phyloP scores from a whole-genome alignment of 306 rosid species.

The Clitoria ternatea region DNA sequence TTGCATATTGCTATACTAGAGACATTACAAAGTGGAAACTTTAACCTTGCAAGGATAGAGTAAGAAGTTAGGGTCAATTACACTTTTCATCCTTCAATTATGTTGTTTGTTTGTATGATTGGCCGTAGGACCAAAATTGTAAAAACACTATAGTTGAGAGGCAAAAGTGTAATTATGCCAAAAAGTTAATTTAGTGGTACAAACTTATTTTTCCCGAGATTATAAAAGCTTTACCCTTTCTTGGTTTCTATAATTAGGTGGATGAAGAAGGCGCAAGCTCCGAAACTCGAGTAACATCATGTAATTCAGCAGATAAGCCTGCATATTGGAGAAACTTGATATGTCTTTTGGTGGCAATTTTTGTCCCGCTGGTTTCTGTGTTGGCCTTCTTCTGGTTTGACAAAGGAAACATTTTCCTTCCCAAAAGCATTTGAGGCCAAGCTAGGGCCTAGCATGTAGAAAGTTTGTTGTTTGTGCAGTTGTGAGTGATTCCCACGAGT shows the following conservation, averaged over 20 bases:
- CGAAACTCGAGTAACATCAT: constrained; percentile 22
- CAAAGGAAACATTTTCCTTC: constrained; percentile 29
- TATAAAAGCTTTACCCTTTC: background rate
- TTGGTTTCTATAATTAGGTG: constrained; percentile 40
- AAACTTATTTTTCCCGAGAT: background rate
- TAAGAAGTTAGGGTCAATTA: background rate
- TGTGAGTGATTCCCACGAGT: constrained; percentile 9
- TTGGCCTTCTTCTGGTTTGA: constrained; percentile 37
- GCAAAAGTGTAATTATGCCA: no score
- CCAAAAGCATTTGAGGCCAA: constrained; percentile 34
- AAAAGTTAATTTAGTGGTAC: background rate
- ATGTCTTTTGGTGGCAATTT: constrained; percentile 31
- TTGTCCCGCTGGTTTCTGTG: constrained; percentile 37
- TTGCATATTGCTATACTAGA: background rate
- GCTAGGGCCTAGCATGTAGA: background rate
- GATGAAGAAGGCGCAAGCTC: constrained; percentile 43
- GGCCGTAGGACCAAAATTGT: no score
- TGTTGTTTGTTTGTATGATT: no score
- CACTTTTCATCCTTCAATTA: no score
- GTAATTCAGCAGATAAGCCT: constrained; percentile 28
- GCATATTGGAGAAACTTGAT: constrained; percentile 31
- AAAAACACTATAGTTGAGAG: no score
- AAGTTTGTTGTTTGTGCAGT: constrained; percentile 29
- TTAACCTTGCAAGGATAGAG: constrained; percentile 1
- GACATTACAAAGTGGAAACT: background rate